phyloP scores from a whole-genome alignment of 148 eudicot species.

The Fallopia convolvulus region DNA sequence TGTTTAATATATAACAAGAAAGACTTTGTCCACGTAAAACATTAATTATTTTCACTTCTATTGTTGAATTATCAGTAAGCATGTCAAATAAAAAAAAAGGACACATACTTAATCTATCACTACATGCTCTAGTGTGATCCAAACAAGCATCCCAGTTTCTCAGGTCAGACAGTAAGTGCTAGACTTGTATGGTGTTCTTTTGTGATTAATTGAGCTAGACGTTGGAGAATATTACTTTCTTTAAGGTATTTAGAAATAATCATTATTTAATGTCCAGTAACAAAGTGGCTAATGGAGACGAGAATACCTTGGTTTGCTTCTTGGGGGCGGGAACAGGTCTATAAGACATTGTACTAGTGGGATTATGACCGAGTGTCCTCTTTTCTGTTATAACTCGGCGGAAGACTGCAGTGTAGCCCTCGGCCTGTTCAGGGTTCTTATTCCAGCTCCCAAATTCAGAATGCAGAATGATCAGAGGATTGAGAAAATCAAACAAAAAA shows the following conservation, averaged over 20 bases:
- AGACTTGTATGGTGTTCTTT: neutral
- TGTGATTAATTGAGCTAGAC: neutral
- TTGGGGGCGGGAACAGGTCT: too few species aligned
- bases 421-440: neutral
- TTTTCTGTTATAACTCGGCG: neutral
- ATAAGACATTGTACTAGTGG: neutral
- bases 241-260: too few species aligned
- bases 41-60: too few species aligned
- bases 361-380: neutral
- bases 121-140: too few species aligned
- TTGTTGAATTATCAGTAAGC: too few species aligned
- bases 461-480: neutral
- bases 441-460: neutral
- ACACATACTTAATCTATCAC: too few species aligned
- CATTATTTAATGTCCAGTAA: neutral
- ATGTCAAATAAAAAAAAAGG: too few species aligned
- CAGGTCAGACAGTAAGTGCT: neutral
- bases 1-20: too few species aligned
- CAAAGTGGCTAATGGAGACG: neutral
- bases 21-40: too few species aligned
- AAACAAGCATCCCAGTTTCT: neutral
- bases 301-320: neutral
- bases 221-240: too few species aligned
- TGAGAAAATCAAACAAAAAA: too few species aligned
- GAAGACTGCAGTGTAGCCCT: too few species aligned